Conservation (phyloP, 768 basidiomycete genomes). For the Mycena haematopus region DNA sequence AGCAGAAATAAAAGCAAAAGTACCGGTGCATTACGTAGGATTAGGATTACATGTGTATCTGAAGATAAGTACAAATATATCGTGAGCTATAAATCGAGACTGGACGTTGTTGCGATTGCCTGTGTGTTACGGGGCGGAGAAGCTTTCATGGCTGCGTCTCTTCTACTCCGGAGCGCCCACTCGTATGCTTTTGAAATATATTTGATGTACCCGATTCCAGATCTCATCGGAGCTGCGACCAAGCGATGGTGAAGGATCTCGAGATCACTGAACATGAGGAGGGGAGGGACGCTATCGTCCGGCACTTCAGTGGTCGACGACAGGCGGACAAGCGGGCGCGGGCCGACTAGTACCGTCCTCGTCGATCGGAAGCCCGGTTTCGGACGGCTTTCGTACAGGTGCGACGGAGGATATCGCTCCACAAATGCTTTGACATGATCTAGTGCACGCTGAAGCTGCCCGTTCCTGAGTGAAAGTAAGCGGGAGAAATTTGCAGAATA, state of each 20-base stretch:
- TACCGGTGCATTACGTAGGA: conserved; percentile 5
- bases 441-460: conserved; percentile 59
- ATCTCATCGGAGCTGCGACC: conserved; percentile 45
- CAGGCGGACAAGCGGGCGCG: conserved; percentile 75
- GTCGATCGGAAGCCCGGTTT: conserved; percentile 63
- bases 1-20: background rate
- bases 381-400: conserved; percentile 47
- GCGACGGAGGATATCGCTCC: conserved; percentile 64
- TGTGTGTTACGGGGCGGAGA: conserved; percentile 8
- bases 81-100: background rate
- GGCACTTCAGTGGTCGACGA: conserved; percentile 61
- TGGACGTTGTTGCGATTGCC: conserved; percentile 1
- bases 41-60: background rate
- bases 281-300: conserved; percentile 83
- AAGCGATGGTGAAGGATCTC: conserved; percentile 79
- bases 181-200: conserved; percentile 79
- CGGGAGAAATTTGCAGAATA: conserved; percentile 8
- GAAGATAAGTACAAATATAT: background rate
- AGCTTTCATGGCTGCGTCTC: conserved; percentile 54
- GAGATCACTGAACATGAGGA: conserved; percentile 79
- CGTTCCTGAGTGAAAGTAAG: conserved; percentile 43
- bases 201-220: conserved; percentile 67
- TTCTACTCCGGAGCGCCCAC: conserved; percentile 65
- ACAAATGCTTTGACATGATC: conserved; percentile 67
- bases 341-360: conserved; percentile 58